Base-by-base conservation (phyloP, 108 stramenopile species). In the Discostella stelligeroides region DNA sequence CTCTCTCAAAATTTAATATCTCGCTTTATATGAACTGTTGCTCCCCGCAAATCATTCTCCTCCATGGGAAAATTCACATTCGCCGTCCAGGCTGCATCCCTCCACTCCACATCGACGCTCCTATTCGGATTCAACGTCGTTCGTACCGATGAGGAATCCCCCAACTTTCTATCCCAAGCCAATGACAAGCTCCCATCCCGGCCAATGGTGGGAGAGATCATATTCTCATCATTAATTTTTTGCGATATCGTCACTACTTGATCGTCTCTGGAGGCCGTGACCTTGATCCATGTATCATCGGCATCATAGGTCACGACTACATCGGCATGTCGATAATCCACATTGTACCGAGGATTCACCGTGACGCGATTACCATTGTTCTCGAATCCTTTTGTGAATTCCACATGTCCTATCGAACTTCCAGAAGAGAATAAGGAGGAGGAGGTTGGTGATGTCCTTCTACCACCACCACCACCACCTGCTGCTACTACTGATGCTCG, bases 361-460 rank as follows among this genome's bases (percentile, higher is more conserved):
- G 89, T 91, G 17, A 95, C 73, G 42, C 85, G 76, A 73, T 83
- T 88, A 20, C 91, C 94, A 50, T 88, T 76, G 29, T 81, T 70
- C 74, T 91, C 88, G 49, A 91, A 72, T 6, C 90, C 89, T 80
- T 95, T 95, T 75, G 88, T 90, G 29, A 87, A 86, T 72, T 89
- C 84, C 49, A 91, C 66, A 48, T 49, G 60, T 10, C 63, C 42
- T 12, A 79, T 49, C 7, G 54, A 38, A 7, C 30, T 54, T 13
- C 57, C 58, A 40, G 20, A 34, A 34, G n/a, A n/a, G n/a, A 34
- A 6, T 34, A 34, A 34, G 27, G 53, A 13, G 71, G 38, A 85
- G 15, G 54, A 63, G 56, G 1, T 0, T 17, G n/a, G n/a, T n/a
- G n/a, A n/a, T n/a, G n/a, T n/a, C n/a, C n/a, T n/a, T n/a, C n/a